These are phyloP conservation scores for Hymenotorrendiella dingleyae DNA, from an alignment of 2,329 filamentous ascomycete species.

Conservation along the genomic window DNA sequence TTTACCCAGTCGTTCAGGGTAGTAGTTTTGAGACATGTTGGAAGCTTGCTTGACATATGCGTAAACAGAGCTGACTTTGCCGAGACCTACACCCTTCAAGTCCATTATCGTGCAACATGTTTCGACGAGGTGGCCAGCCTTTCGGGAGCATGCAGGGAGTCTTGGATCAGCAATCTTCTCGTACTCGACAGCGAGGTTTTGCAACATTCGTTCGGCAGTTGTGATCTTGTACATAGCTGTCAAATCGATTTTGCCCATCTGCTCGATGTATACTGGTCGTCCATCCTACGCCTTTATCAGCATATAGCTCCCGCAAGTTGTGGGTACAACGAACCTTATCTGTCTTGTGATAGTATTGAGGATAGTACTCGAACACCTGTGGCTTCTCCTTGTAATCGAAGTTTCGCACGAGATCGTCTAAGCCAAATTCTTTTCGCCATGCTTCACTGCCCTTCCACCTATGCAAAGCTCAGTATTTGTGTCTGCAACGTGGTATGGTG, in stretches of 20 bases:
- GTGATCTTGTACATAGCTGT: conserved; percentile 90
- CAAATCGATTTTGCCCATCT: conserved; percentile 89
- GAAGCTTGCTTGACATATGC: conserved; percentile 81
- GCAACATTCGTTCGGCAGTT: conserved; percentile 84
- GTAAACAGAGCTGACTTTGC: conserved; percentile 78
- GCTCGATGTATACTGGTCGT: conserved; percentile 94
- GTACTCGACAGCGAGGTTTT: conserved; percentile 96
- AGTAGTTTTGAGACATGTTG: conserved; percentile 95
- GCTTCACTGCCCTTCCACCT: conserved; percentile 90
- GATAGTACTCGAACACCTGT: conserved; percentile 84
- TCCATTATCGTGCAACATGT: conserved; percentile 99
- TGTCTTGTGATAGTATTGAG: conserved; percentile 98
- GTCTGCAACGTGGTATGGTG: neutral
- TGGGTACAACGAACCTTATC: conserved; percentile 56
- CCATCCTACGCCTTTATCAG: conserved; percentile 61
- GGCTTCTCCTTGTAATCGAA: conserved; percentile 87
- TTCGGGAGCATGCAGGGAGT: conserved; percentile 90
- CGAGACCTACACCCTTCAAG: conserved; percentile 85
- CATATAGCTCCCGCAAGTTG: neutral
- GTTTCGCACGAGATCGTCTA: conserved; percentile 71
- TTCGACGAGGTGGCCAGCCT: conserved; percentile 82
- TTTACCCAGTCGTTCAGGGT: conserved; percentile 92
- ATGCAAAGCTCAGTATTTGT: conserved; percentile 18
- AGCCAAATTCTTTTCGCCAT: conserved; percentile 82
- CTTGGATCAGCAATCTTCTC: conserved; percentile 92